phyloP scores from a whole-genome alignment of 371 early-diverging fungal genomes.

The Rhizopus sp. region DNA sequence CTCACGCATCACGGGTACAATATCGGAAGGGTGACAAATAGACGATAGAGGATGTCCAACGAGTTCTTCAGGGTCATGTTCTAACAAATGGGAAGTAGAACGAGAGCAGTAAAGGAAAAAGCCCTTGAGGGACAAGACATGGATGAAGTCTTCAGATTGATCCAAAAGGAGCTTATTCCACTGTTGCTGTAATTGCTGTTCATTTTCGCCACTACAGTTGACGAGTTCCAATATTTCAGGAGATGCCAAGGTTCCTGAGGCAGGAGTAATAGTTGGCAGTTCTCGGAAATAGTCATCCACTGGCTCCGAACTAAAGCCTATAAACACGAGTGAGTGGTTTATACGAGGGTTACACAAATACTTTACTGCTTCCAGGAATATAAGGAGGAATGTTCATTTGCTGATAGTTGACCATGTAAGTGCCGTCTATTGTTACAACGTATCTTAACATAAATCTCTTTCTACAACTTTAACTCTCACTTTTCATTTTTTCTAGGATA shows the following conservation, averaged over 20 bases:
- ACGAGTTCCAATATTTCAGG: conserved; percentile 30
- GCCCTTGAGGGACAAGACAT: conserved; percentile 66
- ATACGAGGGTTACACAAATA: not conserved
- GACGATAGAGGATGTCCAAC: conserved; percentile 56
- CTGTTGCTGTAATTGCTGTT: conserved; percentile 32
- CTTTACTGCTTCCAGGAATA: conserved; percentile 32
- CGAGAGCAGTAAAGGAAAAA: conserved; percentile 63
- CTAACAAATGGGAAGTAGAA: conserved; percentile 47
- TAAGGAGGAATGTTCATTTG: conserved; percentile 41
- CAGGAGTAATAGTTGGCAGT: conserved; percentile 25
- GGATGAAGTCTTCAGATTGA: conserved; percentile 57
- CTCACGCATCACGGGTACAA: conserved; percentile 66
- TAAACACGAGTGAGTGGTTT: not conserved
- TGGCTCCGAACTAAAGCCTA: conserved; percentile 25
- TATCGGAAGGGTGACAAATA: conserved; percentile 66
- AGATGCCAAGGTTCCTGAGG: conserved; percentile 7
- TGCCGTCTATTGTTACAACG: conserved; percentile 36
- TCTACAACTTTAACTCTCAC: conserved; percentile 11
- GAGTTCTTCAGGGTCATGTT: conserved; percentile 58
- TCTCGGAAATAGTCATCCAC: conserved; percentile 44
- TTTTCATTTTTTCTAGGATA: conserved; percentile 60
- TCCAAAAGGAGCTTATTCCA: conserved; percentile 47
- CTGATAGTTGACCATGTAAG: conserved; percentile 60
- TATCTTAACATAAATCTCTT: not conserved
- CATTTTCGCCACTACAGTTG: conserved; percentile 32